phyloP scores from a whole-genome alignment of 106 monocot genomes.

The Cymbidium sinense region DNA sequence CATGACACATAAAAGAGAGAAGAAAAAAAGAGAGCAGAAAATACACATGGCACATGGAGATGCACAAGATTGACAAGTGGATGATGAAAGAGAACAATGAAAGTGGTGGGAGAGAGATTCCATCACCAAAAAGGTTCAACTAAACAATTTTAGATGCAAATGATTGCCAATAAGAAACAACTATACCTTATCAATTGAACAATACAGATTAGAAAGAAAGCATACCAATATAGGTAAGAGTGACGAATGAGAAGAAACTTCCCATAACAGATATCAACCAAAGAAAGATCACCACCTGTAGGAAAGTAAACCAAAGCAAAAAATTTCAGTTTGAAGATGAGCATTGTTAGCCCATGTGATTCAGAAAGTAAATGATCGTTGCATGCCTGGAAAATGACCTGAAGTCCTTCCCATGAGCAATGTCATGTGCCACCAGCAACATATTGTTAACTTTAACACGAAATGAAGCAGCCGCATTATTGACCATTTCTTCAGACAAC shows the following conservation, averaged over 20 bases:
- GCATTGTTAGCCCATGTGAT: background rate
- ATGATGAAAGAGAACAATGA: background rate
- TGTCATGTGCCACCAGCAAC: constrained; percentile 93
- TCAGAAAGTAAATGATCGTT: constrained; percentile 3
- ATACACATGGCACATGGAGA: too few species aligned
- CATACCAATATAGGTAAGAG: constrained; percentile 84
- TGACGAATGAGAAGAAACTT: constrained; percentile 73
- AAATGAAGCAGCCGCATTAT: constrained; percentile 82
- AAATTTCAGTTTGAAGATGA: too few species aligned
- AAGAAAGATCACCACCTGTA: constrained; percentile 65
- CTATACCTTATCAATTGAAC: background rate
- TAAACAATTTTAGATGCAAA: background rate
- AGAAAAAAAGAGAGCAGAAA: too few species aligned
- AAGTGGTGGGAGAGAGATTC: too few species aligned
- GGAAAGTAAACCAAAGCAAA: background rate
- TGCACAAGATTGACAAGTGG: background rate
- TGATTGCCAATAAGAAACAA: background rate
- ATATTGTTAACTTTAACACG: constrained; percentile 86
- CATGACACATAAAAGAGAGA: too few species aligned
- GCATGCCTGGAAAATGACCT: constrained; percentile 76
- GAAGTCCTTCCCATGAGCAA: constrained; percentile 89
- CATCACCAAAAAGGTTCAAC: background rate
- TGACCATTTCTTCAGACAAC: constrained; percentile 97
- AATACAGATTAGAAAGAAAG: background rate
- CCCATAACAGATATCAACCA: constrained; percentile 91